These are phyloP conservation scores for Paramarasmius palmivorus DNA, from an alignment of 1,284 basidiomycete genomes.

Conservation along the genomic window DNA sequence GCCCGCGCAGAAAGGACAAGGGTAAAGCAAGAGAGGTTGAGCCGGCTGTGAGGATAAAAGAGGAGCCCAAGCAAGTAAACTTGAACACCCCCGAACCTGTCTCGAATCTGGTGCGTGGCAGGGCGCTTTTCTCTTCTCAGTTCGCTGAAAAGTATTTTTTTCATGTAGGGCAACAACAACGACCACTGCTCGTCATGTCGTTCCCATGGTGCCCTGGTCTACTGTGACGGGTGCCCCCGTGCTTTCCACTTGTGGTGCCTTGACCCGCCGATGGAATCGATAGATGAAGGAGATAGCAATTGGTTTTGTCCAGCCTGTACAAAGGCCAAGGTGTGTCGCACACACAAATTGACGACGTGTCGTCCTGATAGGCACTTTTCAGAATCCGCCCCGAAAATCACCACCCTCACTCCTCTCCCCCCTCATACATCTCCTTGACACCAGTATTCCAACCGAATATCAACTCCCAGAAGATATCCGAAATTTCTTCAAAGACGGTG, in stretches of 20 bases:
- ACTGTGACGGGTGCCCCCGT: conserved; percentile 96
- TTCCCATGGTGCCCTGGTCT: conserved; percentile 79
- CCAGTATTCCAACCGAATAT: conserved; percentile 76
- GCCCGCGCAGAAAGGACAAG: conserved; percentile 55
- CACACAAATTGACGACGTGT: conserved; percentile 18
- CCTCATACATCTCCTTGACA: conserved; percentile 67
- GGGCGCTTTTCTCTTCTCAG: conserved; percentile 11
- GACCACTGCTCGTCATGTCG: conserved; percentile 94
- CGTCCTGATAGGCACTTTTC: conserved; percentile 17
- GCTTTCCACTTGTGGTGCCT: conserved; percentile 97
- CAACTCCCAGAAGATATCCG: conserved; percentile 89
- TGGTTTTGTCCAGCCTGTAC: conserved; percentile 92
- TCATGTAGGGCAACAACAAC: conserved; percentile 72
- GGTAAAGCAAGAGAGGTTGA: conserved; percentile 63
- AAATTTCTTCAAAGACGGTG: conserved; percentile 84
- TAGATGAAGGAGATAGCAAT: conserved; percentile 82
- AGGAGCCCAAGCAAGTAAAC: conserved; percentile 57
- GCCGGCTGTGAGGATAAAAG: conserved; percentile 57
- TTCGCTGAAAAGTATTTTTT: conserved; percentile 22
- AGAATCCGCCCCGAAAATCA: conserved; percentile 69
- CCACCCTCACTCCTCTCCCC: conserved; percentile 65
- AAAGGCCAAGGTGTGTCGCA: conserved; percentile 58
- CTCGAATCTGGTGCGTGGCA: conserved; percentile 42
- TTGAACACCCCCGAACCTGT: conserved; percentile 53
- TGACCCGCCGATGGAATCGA: conserved; percentile 89